Base-by-base conservation (phyloP, 2,329 filamentous ascomycete genomes). In the Dendryphion nanum region DNA sequence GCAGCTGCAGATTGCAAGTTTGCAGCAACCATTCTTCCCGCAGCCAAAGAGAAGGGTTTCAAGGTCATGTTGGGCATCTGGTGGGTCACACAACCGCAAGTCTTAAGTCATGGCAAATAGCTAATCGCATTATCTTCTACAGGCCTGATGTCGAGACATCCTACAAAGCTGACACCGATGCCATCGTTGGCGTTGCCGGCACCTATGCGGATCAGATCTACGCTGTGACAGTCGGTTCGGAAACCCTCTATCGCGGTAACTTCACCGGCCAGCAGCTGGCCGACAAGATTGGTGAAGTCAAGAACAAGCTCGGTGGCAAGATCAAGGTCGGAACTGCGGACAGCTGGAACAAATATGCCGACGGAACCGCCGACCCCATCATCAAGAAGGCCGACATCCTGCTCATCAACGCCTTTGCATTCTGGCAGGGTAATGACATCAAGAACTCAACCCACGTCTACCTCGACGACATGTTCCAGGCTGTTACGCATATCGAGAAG, bases 11-110 rank as follows among this genome's bases (percentile, higher is more conserved):
- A 86, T 59, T 87, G 84, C 66, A 72, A 85, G 47, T 77, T 75
- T 30, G 78, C 82, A 5, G 69, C 77, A 59, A 67, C 78, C 44
- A 78, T 85, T 38, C 63, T 86, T 18, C 81, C 82, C 4, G 82
- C 82, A 23, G 83, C 83, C 2, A 79, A 82, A 69, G 61, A 62
- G 31, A 80, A 81, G 64, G 76, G 73, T 14, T 82, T 85, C 66
- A 70, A 84, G 67, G 81, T 86, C 45, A 70, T 86, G n/a, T 67
- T 86, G 28, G 83, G 82, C 44, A 78, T 86, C 57, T 87, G 83
- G 83, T 81, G 67, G 48, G 72, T 53, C 42, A 20, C 15, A 8
- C 19, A 13, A n/a, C n/a, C 13, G n/a, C 7, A 12, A n/a, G 21
- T 32, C 13, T 32, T n/a, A 40, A 28, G 32, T 33, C 15, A 23